Percentiles rank a stretch among this genome's conserved stretches.
Conservation (phyloP, 768 basidiomycete genomes). For the Lentinula sp. region DNA sequence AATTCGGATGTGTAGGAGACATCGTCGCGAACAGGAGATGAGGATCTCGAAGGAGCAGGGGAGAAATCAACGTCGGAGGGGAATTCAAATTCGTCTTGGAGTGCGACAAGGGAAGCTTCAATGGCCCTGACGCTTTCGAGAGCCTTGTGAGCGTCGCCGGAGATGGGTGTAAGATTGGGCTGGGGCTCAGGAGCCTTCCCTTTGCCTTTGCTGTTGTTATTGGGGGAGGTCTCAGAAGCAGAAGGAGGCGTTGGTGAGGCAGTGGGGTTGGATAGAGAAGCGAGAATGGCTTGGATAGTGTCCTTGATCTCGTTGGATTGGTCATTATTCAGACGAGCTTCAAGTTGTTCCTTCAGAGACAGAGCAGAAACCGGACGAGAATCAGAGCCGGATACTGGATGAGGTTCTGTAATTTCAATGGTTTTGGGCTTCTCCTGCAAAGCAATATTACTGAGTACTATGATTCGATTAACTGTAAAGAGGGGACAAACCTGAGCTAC, state of each 20-base stretch:
- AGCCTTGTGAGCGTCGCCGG: conserved; percentile 20
- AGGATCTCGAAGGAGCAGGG: conserved; percentile 25
- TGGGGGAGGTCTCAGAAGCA: conserved; percentile 3
- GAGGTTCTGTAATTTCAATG: not conserved
- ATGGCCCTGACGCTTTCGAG: conserved; percentile 34
- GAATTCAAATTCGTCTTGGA: conserved; percentile 32
- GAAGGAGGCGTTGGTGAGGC: not conserved
- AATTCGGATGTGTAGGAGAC: conserved; percentile 9
- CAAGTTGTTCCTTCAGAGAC: conserved; percentile 23
- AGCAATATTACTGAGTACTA: not conserved
- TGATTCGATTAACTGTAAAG: not conserved
- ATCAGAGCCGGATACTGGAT: not conserved
- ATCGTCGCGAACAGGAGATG: conserved; percentile 16
- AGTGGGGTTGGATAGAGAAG: conserved; percentile 22
- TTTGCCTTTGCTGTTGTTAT: conserved; percentile 30
- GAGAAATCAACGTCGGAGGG: conserved; percentile 36
- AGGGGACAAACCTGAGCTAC: not conserved
- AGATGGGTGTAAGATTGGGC: not conserved
- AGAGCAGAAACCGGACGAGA: not conserved
- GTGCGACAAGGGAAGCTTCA: conserved; percentile 31
- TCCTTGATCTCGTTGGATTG: conserved; percentile 28
- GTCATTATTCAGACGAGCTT: conserved; percentile 23
- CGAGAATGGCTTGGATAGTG: conserved; percentile 32
- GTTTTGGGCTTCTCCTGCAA: not conserved
- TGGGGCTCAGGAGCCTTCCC: conserved; percentile 17